Base-by-base conservation (phyloP, 257 asterid genomes). In the Leonotis leonurus region DNA sequence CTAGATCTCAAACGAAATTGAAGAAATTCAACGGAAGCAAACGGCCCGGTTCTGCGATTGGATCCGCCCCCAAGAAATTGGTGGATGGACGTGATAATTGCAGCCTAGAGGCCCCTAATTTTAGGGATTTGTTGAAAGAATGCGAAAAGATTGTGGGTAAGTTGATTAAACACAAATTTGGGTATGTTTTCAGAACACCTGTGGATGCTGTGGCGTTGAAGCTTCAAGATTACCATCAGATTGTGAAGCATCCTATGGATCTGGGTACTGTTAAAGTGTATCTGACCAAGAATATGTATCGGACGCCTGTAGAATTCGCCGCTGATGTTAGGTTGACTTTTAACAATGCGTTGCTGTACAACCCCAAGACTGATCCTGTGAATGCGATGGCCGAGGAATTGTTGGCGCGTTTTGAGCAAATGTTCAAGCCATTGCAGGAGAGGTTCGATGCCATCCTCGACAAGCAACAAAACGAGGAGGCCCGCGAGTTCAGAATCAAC, bases 171-270 rank as follows among this genome's bases (percentile, higher is more conserved):
- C 77, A 82, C 61, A 89, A 87, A 57, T 29, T n/a, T 36, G 78
- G 85, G 20, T 80, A 83, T 78, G 45, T 85, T 24, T 93, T 93
- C 78, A 85, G 70, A 46, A 36, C 35, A 0, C 97, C 99, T 0
- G 96, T 93, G 5, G 90, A 93, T 71, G 99, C 94, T 0, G 82
- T 32, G 33, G 75, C 70, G 7, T n/a, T 87, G 43, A 83, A 83
- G 52, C 96, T 87, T 69, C 95, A 80, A 55, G 99, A 93, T 82
- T 93, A 89, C 63, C 97, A 89, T 56, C 67, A 61, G 73, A 93
- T 93, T 73, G 89, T 93, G 57, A 85, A 87, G 80, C 69, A 83
- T 39, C 99, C 97, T 3, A 87, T 89, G 99, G 99, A 93, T 83
- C 85, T 93, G 49, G 97, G 99, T 1, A 82, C 97, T 20, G 97